Evolutionary conservation across 805 yeast species (phyloP), one percentile per base, ranked within the genome.

Genomic region (Starmerella khaoyaiensis): DNA sequence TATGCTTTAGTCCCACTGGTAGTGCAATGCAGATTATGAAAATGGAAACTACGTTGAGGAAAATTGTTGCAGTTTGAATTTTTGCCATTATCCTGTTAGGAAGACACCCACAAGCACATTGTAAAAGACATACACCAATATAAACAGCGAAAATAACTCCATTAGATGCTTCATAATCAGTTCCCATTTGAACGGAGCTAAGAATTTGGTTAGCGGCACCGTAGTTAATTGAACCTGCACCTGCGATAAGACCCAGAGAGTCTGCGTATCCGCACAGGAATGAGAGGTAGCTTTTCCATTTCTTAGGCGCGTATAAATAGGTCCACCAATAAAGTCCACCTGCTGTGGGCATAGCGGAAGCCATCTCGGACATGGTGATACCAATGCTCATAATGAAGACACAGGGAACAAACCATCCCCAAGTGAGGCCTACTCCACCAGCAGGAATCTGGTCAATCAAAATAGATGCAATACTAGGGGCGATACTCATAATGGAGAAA

Each of bases 251-350:
- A 1, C 83, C 82, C 43, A 79, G 54, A 2, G 82, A 63, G 56
- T 78, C 77, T 4, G 78, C 64, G 50, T 74, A 68, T 3, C 84
- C 86, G 42, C 77, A 73, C 27, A 77, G 52, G 49, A 68, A 77
- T 33, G 77, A 70, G 24, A 74, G 55, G 0, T 75, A 72, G 17
- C 69, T 68, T 9, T 52, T 48, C 39, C 41, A 37, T 14, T 29
- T 15, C 36, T 65, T 68, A 2, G 82, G 83, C 18, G 84, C 72
- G 52, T 71, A 78, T 50, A 73, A 67, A 55, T 66, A 72, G 2
- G 80, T 72, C 75, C 79, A 74, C 57, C 71, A 74, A 51, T 75
- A 78, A 27, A 78, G 60, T 7, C 86, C 86, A 36, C 86, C 86
- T 18, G 79, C 71, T 0, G 86, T 77, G 24, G 87, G 86, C 48